Base-by-base conservation (phyloP, 768 basidiomycete species). In the Cubamyces lactineus region DNA sequence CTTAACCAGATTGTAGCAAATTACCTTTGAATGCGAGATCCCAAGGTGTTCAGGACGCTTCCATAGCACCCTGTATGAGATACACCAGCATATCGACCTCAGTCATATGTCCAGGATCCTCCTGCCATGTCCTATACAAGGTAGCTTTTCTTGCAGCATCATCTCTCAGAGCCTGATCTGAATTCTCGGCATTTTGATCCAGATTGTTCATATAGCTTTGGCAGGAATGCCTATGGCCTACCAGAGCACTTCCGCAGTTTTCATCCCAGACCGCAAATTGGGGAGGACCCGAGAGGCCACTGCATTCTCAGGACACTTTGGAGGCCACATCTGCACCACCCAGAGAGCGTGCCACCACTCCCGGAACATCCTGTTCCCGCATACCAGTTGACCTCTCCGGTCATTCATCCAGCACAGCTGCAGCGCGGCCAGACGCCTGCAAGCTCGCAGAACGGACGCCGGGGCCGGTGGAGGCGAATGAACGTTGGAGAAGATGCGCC, bases 391-490 rank as follows among this genome's bases (percentile, higher is more conserved):
- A 34, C 49, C 9, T 15, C 57, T 6, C 57, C 42, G 5, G 8
- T 28, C 5, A 15, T 59, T 6, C 41, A 1, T 3, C 41, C 49
- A 23, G 28, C 26, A 3, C 57, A 19, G 13, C 38, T 30, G 34
- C 49, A n/a, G 6, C 45, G n/a, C 11, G 21, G 50, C 2, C 19
- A 17, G 42, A 26, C 43, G 13, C 47, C 59, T 13, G 39, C 49
- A 1, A 17, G 26, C 12, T 51, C 48, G 13, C 50, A 53, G 19
- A 24, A 24, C 5, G 55, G 28, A 21, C 51, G 51, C n/a, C 28
- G 26, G 19, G 23, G 21, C 9, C 48, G 66, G 58, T 74, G 77
- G 76, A 73, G 67, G 43, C 65, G 71, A 43, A 53, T 76, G 61
- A 51, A 68, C 12, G 67, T 64, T 11, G 72, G 66, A 30, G 73